Evolutionary conservation across 2,329 filamentous ascomycete genomes (phyloP).

Genomic region (Lomentospora prolificans): DNA sequence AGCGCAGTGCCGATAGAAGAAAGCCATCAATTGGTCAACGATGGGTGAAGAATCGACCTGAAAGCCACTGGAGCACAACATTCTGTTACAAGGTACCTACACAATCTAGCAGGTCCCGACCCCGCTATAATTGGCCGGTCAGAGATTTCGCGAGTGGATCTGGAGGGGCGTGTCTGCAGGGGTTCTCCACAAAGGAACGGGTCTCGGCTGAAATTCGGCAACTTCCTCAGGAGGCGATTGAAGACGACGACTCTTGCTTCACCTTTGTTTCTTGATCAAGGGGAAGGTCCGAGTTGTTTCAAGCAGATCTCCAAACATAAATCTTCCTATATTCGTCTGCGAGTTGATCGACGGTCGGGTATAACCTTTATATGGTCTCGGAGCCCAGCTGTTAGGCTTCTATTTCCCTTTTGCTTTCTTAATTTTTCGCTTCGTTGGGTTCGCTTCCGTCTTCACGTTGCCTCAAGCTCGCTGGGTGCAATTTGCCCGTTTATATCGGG

Average conservation of each 20-base stretch:
- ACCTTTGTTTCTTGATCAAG: not conserved
- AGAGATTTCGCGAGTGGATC: not conserved
- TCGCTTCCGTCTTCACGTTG: too few species aligned
- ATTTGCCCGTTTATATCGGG: too few species aligned
- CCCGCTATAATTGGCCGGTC: constrained; percentile 9
- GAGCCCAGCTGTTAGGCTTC: not conserved
- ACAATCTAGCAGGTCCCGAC: too few species aligned
- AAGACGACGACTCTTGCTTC: not conserved
- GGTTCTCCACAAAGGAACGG: too few species aligned
- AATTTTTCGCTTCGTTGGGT: too few species aligned
- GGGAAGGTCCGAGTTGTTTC: not conserved
- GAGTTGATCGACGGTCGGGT: not conserved
- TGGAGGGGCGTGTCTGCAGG: too few species aligned
- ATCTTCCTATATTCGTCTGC: not conserved
- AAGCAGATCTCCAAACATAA: not conserved
- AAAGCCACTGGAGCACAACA: too few species aligned
- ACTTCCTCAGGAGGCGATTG: not conserved
- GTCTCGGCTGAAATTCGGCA: constrained; percentile 1
- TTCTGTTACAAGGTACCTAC: too few species aligned
- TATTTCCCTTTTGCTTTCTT: not conserved
- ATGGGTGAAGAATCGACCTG: too few species aligned
- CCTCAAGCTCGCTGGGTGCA: too few species aligned
- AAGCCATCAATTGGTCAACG: too few species aligned
- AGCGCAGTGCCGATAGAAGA: too few species aligned
- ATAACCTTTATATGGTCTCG: not conserved